Percentiles rank a stretch among this genome's conserved stretches.
These are phyloP conservation scores for Pleurotus salmoneostramineus DNA, from an alignment of 768 basidiomycete species.

Conservation along the genomic window DNA sequence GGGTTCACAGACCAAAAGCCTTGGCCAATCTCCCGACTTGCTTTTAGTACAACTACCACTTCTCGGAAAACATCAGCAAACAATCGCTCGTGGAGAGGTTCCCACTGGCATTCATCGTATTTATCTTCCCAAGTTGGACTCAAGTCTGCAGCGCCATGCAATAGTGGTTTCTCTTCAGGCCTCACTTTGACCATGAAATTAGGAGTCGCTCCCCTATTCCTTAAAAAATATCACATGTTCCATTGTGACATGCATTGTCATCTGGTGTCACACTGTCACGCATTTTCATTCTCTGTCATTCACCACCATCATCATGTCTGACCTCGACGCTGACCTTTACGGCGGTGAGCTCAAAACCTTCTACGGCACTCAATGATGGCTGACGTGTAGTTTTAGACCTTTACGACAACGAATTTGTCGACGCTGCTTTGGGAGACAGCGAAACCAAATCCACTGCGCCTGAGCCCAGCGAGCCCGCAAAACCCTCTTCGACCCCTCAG, in stretches of 20 bases:
- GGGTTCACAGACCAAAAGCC: too few species aligned
- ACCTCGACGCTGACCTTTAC: slow-evolving; percentile 87
- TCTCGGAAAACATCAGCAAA: too few species aligned
- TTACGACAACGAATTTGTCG: slow-evolving; percentile 63
- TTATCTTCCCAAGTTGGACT: too few species aligned
- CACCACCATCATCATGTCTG: slow-evolving; percentile 50
- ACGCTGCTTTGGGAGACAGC: slow-evolving; percentile 38
- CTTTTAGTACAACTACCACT: too few species aligned
- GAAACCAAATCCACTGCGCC: slow-evolving; percentile 3
- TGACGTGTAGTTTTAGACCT: slow-evolving; percentile 43
- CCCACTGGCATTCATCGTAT: too few species aligned
- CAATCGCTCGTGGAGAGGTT: too few species aligned
- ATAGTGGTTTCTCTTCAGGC: too few species aligned
- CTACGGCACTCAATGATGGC: background rate
- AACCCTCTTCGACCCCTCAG: slow-evolving; percentile 16
- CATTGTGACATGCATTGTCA: background rate
- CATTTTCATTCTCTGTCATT: slow-evolving; percentile 23
- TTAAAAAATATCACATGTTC: background rate
- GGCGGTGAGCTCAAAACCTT: slow-evolving; percentile 54
- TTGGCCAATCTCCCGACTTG: too few species aligned
- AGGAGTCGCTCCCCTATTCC: background rate
- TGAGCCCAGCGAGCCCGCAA: slow-evolving; percentile 22
- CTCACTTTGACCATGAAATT: too few species aligned
- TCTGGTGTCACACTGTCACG: background rate
- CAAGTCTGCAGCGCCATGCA: too few species aligned